Evolutionary conservation across 2,329 filamentous ascomycete species (phyloP).

Genomic region (Ilyonectria mors-panacis): DNA sequence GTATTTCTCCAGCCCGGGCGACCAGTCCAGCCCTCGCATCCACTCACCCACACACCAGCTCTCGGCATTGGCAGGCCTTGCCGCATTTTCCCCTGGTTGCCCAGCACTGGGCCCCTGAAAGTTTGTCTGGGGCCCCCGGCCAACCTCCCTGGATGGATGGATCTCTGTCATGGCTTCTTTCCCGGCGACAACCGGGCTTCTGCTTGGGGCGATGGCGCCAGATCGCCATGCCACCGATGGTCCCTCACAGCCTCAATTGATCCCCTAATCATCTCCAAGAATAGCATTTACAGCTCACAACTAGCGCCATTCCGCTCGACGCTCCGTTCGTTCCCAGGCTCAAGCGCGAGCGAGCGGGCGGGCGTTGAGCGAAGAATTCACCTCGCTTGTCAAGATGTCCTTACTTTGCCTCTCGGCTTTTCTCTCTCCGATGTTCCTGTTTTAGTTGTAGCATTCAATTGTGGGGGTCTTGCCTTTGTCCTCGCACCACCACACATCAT

Average conservation of each 20-base stretch:
- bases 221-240: constrained; percentile 45
- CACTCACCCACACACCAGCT: constrained; percentile 28
- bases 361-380: background rate
- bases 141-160: constrained; percentile 18
- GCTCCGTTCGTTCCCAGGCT: constrained; percentile 40
- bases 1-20: constrained; percentile 37
- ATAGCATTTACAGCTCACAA: constrained; percentile 38
- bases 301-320: constrained; percentile 41
- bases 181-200: constrained; percentile 25
- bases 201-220: constrained; percentile 33
- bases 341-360: constrained; percentile 40
- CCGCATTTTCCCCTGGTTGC: constrained; percentile 31
- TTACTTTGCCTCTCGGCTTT: constrained; percentile 1
- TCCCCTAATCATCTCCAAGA: constrained; percentile 42
- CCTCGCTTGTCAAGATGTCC: constrained; percentile 2
- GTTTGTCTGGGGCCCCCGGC: constrained; percentile 17
- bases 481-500: constrained; percentile 7
- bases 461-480: constrained; percentile 7
- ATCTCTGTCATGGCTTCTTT: constrained; percentile 1
- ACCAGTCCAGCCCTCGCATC: constrained; percentile 17
- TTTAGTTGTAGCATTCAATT: background rate
- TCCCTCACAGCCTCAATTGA: constrained; percentile 47
- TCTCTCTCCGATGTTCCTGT: constrained; percentile 10
- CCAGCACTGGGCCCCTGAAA: constrained; percentile 34
- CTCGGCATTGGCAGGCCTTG: constrained; percentile 40